These are phyloP conservation scores for Eucalyptus regnans DNA, from an alignment of 345 rosid genomes.

Conservation along the genomic window DNA sequence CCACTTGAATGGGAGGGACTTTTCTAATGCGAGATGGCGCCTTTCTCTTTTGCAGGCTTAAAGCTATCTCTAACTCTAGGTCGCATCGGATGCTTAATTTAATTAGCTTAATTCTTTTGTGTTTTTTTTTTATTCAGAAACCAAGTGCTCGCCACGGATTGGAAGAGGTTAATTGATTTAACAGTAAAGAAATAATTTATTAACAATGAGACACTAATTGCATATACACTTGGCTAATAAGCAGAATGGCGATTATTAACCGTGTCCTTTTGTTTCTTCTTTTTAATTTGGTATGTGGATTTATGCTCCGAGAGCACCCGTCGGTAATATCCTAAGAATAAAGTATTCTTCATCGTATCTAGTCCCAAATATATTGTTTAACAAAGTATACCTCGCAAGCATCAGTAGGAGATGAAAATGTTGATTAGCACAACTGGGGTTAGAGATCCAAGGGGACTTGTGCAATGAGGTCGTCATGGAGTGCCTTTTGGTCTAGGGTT, in stretches of 20 bases:
- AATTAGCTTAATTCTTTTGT: not conserved
- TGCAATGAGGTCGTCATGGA: not conserved
- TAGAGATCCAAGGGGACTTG: not conserved
- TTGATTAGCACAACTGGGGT: not conserved
- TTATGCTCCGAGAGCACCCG: not conserved
- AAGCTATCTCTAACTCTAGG: not conserved
- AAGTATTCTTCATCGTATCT: not conserved
- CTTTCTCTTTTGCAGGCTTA: not conserved
- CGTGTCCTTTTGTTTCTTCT: not conserved
- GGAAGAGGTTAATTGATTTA: not conserved
- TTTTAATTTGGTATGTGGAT: not conserved
- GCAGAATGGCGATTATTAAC: not conserved
- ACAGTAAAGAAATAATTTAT: not conserved
- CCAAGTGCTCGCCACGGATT: not conserved
- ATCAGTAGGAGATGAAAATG: no score
- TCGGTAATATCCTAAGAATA: not conserved
- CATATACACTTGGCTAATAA: not conserved
- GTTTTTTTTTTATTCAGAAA: not conserved
- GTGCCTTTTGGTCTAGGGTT: not conserved
- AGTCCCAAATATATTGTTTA: not conserved
- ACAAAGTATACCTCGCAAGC: not conserved
- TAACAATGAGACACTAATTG: accelerated
- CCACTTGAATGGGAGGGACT: not conserved
- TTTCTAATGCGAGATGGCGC: not conserved
- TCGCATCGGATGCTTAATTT: not conserved